phyloP scores from a whole-genome alignment of 345 rosid species.

The Trapa bicornis region DNA sequence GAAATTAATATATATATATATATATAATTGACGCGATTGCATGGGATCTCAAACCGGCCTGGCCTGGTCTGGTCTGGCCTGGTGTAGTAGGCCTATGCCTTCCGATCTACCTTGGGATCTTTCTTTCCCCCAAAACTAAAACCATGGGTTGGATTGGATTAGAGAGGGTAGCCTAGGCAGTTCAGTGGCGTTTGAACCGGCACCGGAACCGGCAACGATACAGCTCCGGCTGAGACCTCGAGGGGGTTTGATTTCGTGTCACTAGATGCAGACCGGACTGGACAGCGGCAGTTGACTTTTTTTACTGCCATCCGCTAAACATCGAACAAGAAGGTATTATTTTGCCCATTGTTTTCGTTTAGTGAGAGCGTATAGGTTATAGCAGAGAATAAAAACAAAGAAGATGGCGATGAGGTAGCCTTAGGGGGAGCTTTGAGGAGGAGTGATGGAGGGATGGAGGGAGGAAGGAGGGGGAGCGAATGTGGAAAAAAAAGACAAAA shows the following conservation, averaged over 20 bases:
- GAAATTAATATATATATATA: neutral
- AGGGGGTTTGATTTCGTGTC: neutral
- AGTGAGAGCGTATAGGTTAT: too few relatives aligned
- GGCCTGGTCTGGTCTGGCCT: too few relatives aligned
- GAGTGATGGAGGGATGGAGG: too few relatives aligned
- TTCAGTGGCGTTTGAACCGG: too few relatives aligned
- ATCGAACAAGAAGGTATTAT: neutral
- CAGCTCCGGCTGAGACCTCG: neutral
- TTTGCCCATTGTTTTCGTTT: neutral
- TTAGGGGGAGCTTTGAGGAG: too few relatives aligned
- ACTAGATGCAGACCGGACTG: neutral
- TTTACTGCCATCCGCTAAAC: neutral
- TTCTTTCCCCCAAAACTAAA: neutral
- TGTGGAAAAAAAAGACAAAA: neutral
- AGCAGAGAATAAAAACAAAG: neutral
- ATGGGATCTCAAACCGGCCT: neutral
- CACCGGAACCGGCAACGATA: too few relatives aligned
- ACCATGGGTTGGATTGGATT: neutral
- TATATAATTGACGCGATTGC: neutral
- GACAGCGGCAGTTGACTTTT: neutral
- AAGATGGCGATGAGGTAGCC: too few relatives aligned
- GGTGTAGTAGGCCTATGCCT: too few relatives aligned
- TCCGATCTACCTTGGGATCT: neutral
- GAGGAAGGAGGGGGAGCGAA: too few relatives aligned
- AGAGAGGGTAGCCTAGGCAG: too few relatives aligned